Base-by-base conservation (phyloP, 2,329 filamentous ascomycete species). In the Fusarium sp. region DNA sequence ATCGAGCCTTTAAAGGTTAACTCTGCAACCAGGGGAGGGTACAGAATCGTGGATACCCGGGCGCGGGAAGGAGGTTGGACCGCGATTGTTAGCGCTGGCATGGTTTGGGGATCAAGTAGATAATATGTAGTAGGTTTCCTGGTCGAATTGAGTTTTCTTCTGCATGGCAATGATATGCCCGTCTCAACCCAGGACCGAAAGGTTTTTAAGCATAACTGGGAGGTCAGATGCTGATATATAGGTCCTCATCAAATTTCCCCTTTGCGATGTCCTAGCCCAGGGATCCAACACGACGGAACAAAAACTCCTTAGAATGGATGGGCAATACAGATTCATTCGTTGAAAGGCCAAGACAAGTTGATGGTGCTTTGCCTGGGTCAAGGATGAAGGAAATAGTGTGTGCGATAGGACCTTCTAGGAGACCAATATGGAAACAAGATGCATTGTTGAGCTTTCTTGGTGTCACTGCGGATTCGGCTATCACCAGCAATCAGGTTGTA, bases 11-110 rank as follows among this genome's bases (percentile, higher is more conserved):
- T 56, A 13, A 58, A 56, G 6, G 46, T 46, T 1, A 76, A 49
- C 40, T 70, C 46, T 26, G 62, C 72, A 18, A 76, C 37, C 13
- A 76, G 20, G 16, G 73, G 64, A 6, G 75, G 77, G 40, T 70
- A 44, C 6, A 79, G 30, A 9, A 28, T 36, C 18, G 66, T 44
- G 11, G 56, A 67, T 10, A 62, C 46, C 38, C 71, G 63, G 11
- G 54, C 61, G 30, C 62, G 52, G 8, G 62, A 44, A 5, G 76
- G 73, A 9, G 76, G 76, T 23, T 76, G 73, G 36, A 76, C 56
- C 36, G 49, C 65, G 42, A 79, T 67, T 9, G 34, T 50, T 10
- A 72, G 36, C 10, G 18, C 38, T 6, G 70, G 26, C 72, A 74
- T 74, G 12, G 16, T 58, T 41, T 23, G 6, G 33, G 20, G 20